Conservation (phyloP, 129 eudicot species). For the Chrysanthemum lavandulifolium region DNA sequence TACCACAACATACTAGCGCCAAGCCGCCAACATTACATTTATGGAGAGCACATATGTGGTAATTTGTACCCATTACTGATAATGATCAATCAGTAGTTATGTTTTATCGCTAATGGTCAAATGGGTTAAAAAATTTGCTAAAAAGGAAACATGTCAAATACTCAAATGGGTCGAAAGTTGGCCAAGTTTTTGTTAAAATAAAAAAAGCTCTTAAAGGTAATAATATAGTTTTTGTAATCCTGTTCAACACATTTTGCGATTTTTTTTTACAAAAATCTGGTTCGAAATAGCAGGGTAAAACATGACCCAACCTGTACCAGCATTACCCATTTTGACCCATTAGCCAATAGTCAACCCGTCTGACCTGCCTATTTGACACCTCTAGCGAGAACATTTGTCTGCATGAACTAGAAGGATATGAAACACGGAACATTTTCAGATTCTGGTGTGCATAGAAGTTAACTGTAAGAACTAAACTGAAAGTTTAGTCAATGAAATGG, state of each 20-base stretch:
- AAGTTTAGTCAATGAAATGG: neutral
- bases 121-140: neutral
- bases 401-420: too few species aligned
- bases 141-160: neutral
- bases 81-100: neutral
- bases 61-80: too few species aligned
- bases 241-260: neutral
- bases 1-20: neutral
- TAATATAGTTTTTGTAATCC: neutral
- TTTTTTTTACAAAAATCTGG: neutral
- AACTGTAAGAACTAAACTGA: too few species aligned
- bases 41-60: neutral
- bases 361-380: neutral
- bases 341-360: neutral
- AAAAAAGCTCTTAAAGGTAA: too few species aligned
- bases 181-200: neutral
- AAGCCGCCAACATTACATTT: neutral
- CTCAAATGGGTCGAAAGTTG: neutral
- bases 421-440: neutral
- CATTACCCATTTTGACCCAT: neutral
- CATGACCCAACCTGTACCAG: neutral
- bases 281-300: neutral
- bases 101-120: neutral
- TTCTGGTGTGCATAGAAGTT: neutral
- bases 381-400: conserved; percentile 2